Evolutionary conservation across 768 basidiomycete genomes (phyloP).

Genomic region (Boletellus emodensis): DNA sequence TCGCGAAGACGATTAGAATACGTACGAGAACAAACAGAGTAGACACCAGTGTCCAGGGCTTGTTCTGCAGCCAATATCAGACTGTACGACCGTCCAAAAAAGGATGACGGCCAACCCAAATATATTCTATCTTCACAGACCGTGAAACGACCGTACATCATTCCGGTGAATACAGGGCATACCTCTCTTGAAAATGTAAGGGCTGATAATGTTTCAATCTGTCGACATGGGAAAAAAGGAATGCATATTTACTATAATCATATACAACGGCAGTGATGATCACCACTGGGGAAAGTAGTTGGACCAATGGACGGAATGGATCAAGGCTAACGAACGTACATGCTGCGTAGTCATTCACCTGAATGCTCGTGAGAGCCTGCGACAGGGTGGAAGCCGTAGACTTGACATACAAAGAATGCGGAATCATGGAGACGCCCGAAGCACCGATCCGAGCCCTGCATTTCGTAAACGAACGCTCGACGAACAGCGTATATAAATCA

Average conservation of each 20-base stretch:
- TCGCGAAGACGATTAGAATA: not conserved
- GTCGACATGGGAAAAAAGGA: not conserved
- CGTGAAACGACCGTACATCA: not conserved
- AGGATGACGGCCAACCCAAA: constrained; percentile 4
- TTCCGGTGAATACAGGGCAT: not conserved
- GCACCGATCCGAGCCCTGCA: too few relatives aligned
- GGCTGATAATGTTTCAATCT: not conserved
- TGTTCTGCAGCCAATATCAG: constrained; percentile 1
- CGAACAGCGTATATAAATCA: too few relatives aligned
- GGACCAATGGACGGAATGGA: too few relatives aligned
- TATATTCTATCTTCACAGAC: constrained; percentile 3
- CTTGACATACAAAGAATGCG: too few relatives aligned
- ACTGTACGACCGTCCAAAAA: not conserved
- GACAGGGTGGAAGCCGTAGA: too few relatives aligned
- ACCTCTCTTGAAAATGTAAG: constrained; percentile 11
- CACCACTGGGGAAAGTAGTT: not conserved
- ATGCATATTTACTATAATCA: constrained; percentile 5
- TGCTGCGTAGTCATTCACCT: too few relatives aligned
- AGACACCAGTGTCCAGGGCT: constrained; percentile 8
- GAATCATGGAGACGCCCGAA: too few relatives aligned
- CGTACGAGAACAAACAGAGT: constrained; percentile 7
- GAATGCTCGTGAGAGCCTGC: too few relatives aligned
- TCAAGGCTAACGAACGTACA: too few relatives aligned
- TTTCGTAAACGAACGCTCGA: too few relatives aligned
- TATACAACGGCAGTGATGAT: constrained; percentile 4